Evolutionary conservation across 257 asterid species (phyloP), one percentile per base, ranked within the genome.

Genomic region (Verbena officinalis): DNA sequence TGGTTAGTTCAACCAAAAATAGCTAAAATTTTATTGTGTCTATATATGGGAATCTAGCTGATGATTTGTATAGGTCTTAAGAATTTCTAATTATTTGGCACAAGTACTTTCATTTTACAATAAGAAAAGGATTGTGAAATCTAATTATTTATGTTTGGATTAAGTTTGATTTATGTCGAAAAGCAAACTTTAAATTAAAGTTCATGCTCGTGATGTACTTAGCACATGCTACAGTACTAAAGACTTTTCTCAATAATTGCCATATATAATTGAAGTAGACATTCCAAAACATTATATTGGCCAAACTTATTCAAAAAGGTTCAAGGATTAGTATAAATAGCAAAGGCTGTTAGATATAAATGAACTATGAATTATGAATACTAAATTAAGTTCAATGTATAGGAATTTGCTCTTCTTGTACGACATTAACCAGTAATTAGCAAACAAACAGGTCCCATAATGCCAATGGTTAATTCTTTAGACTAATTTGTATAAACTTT

Each of bases 191-290:
- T 17, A 31, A 48, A 31, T 40, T 7, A 19, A 12, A 40, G 27
- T 59, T 31, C 34, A 19, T 59, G 38, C 46, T 12, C 13, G 3
- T n/a, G n/a, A n/a, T 27, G 67, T 31, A 36, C 54, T n/a, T 60
- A 27, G 24, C 34, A 19, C 22, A 36, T 9, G 15, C 5, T 27
- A 15, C 31, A 48, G 49, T 46, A 9, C 31, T 7, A 36, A 22
- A n/a, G 22, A 30, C 3, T 12, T 3, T 52, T 54, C 30, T 65
- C 62, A 52, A 52, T 53, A 38, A 52, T 65, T 61, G 54, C 40
- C 39, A 42, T 42, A n/a, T n/a, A n/a, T n/a, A 42, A 8, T 39
- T 63, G 31, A 19, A 12, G 46, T 46, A 12, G 9, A 60, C 19
- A 57, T 17, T 2, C 31, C 49, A 57, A 58, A 36, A 38, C 49